These are phyloP conservation scores for Tremella fuciformis DNA, from an alignment of 768 basidiomycete genomes.

Conservation along the genomic window DNA sequence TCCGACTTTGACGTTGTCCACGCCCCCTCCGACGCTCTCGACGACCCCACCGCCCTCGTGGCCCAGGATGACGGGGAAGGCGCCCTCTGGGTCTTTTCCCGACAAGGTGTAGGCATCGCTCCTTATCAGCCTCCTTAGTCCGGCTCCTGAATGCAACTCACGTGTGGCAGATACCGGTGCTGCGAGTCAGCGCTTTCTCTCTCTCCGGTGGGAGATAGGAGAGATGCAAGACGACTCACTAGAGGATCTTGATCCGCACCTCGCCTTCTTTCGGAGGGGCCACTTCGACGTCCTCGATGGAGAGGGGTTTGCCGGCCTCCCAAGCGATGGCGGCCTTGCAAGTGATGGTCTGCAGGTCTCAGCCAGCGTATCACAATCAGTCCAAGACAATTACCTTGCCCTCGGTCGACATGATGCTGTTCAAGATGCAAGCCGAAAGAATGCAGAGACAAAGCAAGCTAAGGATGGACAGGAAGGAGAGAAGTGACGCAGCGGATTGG, in stretches of 20 bases:
- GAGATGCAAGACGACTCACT: constrained; percentile 49
- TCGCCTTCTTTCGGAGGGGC: constrained; percentile 85
- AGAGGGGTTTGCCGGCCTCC: constrained; percentile 68
- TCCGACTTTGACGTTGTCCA: constrained; percentile 74
- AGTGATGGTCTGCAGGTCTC: constrained; percentile 58
- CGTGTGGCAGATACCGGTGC: constrained; percentile 95
- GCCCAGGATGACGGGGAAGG: constrained; percentile 89
- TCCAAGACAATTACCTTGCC: constrained; percentile 57
- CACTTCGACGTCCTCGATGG: constrained; percentile 88
- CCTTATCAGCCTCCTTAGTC: constrained; percentile 5
- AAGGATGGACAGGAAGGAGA: too few species aligned
- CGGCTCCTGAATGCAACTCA: constrained; percentile 27
- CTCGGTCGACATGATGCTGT: constrained; percentile 59
- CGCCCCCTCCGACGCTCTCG: constrained; percentile 94
- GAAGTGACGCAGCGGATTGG: constrained; percentile 54
- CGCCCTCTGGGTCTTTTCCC: constrained; percentile 91
- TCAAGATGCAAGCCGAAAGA: too few species aligned
- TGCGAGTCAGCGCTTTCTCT: constrained; percentile 22
- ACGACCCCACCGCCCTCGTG: constrained; percentile 69
- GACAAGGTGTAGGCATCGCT: constrained; percentile 91
- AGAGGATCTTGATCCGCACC: constrained; percentile 86
- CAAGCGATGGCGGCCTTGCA: constrained; percentile 95
- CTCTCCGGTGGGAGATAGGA: not conserved
- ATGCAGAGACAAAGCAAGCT: too few species aligned
- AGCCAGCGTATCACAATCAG: not conserved